A percentile compares a stretch with the other conserved stretches of the same genome.
Evolutionary conservation across 345 rosid genomes (phyloP).

Genomic region (Camelina laxa): DNA sequence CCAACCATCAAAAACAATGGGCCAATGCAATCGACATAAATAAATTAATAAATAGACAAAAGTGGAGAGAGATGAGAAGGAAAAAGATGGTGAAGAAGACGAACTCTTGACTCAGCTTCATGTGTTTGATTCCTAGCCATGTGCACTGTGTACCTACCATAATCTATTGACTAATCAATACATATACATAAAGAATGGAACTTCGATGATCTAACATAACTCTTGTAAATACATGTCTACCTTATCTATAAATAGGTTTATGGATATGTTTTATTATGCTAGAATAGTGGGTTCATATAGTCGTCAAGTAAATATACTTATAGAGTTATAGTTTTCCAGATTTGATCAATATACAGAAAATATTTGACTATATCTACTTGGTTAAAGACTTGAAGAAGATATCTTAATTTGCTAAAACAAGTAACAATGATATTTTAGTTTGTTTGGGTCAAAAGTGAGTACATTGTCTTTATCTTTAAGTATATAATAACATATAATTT

Average conservation of each 20-base stretch:
- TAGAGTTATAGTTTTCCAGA: not conserved
- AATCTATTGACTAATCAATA: slow-evolving; percentile 16
- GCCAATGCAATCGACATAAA: slow-evolving; percentile 33
- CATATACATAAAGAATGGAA: not conserved
- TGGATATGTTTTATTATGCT: slow-evolving; percentile 3
- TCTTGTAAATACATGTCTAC: not conserved
- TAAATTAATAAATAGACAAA: not conserved
- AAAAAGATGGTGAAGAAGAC: slow-evolving; percentile 15
- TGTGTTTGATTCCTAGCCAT: slow-evolving; percentile 46
- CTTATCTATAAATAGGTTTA: not conserved
- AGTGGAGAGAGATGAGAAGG: not conserved
- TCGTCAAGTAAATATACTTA: slow-evolving; percentile 5
- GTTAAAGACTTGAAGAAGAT: not conserved
- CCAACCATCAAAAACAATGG: slow-evolving; percentile 40
- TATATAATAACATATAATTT: slow-evolving; percentile 3
- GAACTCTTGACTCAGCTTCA: slow-evolving; percentile 44
- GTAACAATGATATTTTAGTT: not conserved
- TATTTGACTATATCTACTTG: not conserved
- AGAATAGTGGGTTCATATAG: not conserved
- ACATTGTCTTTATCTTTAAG: slow-evolving; percentile 23
- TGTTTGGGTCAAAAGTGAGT: slow-evolving; percentile 24
- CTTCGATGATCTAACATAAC: not conserved
- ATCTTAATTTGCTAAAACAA: slow-evolving; percentile 5
- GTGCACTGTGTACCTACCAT: slow-evolving; percentile 36
- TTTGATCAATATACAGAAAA: not conserved